Base-by-base conservation (phyloP, 768 basidiomycete species). In the Porphyrellus cyaneotinctus region DNA sequence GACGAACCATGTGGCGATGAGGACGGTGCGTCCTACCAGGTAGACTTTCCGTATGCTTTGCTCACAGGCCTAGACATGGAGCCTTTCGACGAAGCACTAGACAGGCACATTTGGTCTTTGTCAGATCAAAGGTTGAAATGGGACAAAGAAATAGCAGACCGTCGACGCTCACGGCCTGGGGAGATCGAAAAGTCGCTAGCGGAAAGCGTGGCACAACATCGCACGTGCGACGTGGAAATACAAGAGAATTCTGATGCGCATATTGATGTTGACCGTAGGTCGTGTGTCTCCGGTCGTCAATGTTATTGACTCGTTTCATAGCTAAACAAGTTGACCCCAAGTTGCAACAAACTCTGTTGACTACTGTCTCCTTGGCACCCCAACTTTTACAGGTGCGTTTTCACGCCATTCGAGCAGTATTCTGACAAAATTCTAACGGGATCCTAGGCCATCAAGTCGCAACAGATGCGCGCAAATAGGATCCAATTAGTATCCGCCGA, bases 11-110 rank as follows among this genome's bases (percentile, higher is more conserved):
- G 78, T 20, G 73, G 77, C 18, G 74, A 77, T 44, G 80, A 79
- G 53, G 76, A 79, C 60, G 80, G 85, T 82, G 46, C 47, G 70
- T 44, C 33, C 30, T 24, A 46, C 22, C 26, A 3, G 3, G 5
- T 12, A 45, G n/a, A 4, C 6, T 13, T 32, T 41, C 24, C 31
- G 11, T 41, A 10, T 20, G 12, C 22, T 30, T 30, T 36, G 20
- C 23, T 60, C 15, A 62, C 28, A 23, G 23, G 15, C 17, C n/a
- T 56, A 86, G 84, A 83, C 39, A 81, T 82, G 58, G 89, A 93
- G 62, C 78, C 82, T 3, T 95, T 93, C 66, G 91, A 95, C 62
- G 91, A 95, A 68, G 83, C 81, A 2, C 79, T 95, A 30, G 92
- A 95, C 65, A 74, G 88, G 45, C 80, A 81, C 41, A 86, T 94